These are phyloP conservation scores for Bruguiera parviflora DNA, from an alignment of 345 rosid genomes.

Conservation along the genomic window DNA sequence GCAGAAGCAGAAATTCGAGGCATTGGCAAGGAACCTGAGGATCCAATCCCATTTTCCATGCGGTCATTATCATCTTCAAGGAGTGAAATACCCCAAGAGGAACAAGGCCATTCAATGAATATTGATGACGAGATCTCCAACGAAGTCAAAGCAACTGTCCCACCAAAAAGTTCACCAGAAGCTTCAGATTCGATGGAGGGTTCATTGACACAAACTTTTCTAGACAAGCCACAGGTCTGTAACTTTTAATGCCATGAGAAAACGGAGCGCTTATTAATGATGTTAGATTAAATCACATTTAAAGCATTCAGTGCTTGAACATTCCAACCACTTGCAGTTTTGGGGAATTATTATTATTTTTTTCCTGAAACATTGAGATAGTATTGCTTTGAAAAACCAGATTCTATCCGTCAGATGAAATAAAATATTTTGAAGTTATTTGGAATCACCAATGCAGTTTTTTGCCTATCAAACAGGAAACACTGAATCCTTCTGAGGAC, in stretches of 20 bases:
- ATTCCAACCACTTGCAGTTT: neutral
- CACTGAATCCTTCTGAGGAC: slow-evolving; percentile 19
- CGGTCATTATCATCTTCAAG: slow-evolving; percentile 22
- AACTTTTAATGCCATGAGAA: neutral
- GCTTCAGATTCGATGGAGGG: slow-evolving; percentile 4
- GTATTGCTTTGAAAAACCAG: neutral
- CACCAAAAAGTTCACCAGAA: slow-evolving; percentile 14
- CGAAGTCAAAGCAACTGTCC: slow-evolving; percentile 13
- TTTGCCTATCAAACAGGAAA: slow-evolving; percentile 33
- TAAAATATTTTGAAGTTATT: neutral
- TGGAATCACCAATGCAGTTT: slow-evolving; percentile 3
- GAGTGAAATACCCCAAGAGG: slow-evolving; percentile 19
- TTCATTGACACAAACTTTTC: slow-evolving; percentile 9
- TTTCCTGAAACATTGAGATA: neutral
- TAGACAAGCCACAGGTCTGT: slow-evolving; percentile 40
- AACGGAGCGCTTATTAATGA: no score
- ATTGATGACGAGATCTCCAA: slow-evolving; percentile 11
- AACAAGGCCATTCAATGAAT: slow-evolving; percentile 6
- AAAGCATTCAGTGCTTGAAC: neutral
- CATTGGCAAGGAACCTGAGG: slow-evolving; percentile 13
- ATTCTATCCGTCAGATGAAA: neutral
- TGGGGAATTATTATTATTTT: neutral
- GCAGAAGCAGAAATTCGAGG: slow-evolving; percentile 10
- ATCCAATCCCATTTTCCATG: slow-evolving; percentile 16
- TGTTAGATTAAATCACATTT: no score